These are phyloP conservation scores for sorghum (Sorghum bicolor) DNA, from an alignment of 176 grass and related monocot species.

Conservation along the genomic window Sorghum_bicolor_NCBIv3 NC_012872.2:51265001-51265500, in stretches of 20 bases:
- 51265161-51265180: not conserved
- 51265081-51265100: not conserved
- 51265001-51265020: not conserved
- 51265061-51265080: not conserved
- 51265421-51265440: not conserved
- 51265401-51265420: not conserved
- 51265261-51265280: not conserved
- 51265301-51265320: not conserved
- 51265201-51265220: not conserved
- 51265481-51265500: not conserved
- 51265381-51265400: not conserved
- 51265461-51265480: not conserved
- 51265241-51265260: not conserved
- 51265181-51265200: not conserved
- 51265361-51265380: not conserved
- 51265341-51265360: not conserved
- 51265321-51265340: not conserved
- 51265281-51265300: not conserved
- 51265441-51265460: not conserved
- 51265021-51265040: too few relatives aligned
- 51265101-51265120: not conserved
- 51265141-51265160: not conserved
- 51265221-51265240: not conserved
- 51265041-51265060: not conserved
- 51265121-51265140: not conserved